A percentile compares a stretch with the other conserved stretches of the same genome.
phyloP scores from a whole-genome alignment of 2,329 filamentous ascomycete genomes.

The Epichloe sylvatica region DNA sequence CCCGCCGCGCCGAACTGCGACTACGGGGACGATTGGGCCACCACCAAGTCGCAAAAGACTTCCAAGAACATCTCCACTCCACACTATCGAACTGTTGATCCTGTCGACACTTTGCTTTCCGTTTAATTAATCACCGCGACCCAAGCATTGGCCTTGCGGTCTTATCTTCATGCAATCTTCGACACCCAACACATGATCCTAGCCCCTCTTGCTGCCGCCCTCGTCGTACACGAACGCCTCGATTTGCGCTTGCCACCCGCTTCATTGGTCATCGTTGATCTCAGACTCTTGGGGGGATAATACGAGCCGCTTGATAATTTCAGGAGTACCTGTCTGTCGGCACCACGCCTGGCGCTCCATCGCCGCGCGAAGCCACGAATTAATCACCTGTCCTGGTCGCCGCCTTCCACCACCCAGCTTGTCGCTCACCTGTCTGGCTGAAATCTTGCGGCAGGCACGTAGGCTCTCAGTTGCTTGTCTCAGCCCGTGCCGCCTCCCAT shows the following conservation, averaged over 20 bases:
- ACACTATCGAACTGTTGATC: background rate
- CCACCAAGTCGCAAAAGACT: constrained; percentile 1
- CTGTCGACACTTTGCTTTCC: constrained; percentile 1
- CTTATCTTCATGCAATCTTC: constrained; percentile 3
- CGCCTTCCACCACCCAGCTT: background rate
- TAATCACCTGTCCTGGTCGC: constrained; percentile 7
- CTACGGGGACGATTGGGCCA: background rate
- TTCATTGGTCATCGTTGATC: constrained; percentile 13
- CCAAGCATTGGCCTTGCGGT: constrained; percentile 1
- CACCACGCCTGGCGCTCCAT: constrained; percentile 12
- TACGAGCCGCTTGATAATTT: constrained; percentile 16
- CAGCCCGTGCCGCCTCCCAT: background rate
- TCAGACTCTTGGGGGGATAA: constrained; percentile 11
- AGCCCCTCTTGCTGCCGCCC: constrained; percentile 7
- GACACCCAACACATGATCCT: constrained; percentile 5
- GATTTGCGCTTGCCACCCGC: constrained; percentile 8
- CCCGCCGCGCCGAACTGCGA: background rate
- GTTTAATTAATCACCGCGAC: constrained; percentile 1
- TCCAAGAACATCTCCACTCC: constrained; percentile 4
- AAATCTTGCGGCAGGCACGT: background rate
- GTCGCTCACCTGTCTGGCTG: background rate
- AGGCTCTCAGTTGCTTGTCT: constrained; percentile 1
- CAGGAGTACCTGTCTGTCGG: constrained; percentile 8
- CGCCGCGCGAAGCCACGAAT: constrained; percentile 12
- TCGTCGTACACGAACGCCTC: constrained; percentile 14